These are phyloP conservation scores for Bipolaris gigantea DNA, from an alignment of 2,329 filamentous ascomycete genomes.

Conservation along the genomic window DNA sequence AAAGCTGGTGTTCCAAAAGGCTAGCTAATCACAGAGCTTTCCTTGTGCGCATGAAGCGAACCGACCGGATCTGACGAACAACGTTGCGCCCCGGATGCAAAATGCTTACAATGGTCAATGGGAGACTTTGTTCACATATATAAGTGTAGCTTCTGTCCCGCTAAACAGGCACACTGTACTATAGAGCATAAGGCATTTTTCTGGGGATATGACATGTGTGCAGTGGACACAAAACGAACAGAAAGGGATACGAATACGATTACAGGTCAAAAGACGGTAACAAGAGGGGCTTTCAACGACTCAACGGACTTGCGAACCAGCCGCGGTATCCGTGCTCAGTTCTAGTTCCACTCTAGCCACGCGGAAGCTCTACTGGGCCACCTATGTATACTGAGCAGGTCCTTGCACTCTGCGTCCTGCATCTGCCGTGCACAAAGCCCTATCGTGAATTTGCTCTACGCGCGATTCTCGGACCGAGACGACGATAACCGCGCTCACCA, in stretches of 20 bases:
- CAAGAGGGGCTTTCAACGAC: not conserved
- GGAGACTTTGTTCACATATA: slow-evolving; percentile 1
- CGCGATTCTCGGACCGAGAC: not conserved
- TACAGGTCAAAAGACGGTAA: not conserved
- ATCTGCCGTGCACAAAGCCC: not conserved
- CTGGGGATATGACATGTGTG: not conserved
- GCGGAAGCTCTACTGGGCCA: not conserved
- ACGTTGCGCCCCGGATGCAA: slow-evolving; percentile 1
- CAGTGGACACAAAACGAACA: not conserved
- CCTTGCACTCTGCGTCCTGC: not conserved
- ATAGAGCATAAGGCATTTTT: not conserved
- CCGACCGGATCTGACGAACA: not conserved
- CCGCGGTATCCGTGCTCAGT: not conserved
- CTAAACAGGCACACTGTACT: not conserved
- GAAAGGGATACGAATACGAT: not conserved
- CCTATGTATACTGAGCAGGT: not conserved
- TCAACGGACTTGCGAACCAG: not conserved
- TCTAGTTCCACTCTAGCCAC: not conserved
- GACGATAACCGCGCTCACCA: not conserved
- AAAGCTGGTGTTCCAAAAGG: not conserved
- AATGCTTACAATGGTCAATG: not conserved
- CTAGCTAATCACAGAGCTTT: not conserved
- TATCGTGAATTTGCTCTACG: not conserved
- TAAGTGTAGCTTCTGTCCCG: not conserved
- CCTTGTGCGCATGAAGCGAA: not conserved